Evolutionary conservation across 257 asterid species (phyloP).

Genomic region (Rubia yunnanensis): DNA sequence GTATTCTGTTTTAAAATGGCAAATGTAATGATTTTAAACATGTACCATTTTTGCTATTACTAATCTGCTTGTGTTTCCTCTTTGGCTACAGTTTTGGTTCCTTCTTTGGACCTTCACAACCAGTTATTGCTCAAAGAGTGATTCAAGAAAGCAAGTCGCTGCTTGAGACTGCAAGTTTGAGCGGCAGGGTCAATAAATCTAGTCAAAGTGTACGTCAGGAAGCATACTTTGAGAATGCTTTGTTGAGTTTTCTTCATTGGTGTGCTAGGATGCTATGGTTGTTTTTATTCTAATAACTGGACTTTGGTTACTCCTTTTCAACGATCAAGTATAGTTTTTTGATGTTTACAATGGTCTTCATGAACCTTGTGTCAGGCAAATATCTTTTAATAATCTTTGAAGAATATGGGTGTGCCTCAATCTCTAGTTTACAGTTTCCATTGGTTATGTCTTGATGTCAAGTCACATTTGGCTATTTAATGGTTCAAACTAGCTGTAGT

Average conservation of each 20-base stretch:
- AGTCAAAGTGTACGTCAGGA: conserved; percentile 32
- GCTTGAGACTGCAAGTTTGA: conserved; percentile 73
- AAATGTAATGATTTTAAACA: background rate
- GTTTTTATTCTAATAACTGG: background rate
- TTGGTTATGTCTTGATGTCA: background rate
- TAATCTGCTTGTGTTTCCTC: background rate
- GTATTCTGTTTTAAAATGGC: too few relatives aligned
- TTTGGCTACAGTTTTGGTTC: conserved; percentile 66
- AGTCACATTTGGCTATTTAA: too few relatives aligned
- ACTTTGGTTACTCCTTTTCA: background rate
- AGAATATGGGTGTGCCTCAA: background rate
- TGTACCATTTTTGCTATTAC: background rate
- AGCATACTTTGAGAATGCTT: background rate
- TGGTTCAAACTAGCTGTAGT: background rate
- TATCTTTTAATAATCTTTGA: background rate
- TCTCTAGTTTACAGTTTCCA: background rate
- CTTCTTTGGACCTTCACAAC: conserved; percentile 95
- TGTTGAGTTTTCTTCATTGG: background rate
- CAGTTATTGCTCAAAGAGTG: conserved; percentile 87
- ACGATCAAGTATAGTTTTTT: background rate
- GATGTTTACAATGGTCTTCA: background rate
- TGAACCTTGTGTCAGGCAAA: background rate
- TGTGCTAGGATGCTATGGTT: background rate
- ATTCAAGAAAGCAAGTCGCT: conserved; percentile 93
- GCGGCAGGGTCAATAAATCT: conserved; percentile 44